Base-by-base conservation (phyloP, 495 filamentous ascomycete species). In the Lophiostoma macrostomum region DNA sequence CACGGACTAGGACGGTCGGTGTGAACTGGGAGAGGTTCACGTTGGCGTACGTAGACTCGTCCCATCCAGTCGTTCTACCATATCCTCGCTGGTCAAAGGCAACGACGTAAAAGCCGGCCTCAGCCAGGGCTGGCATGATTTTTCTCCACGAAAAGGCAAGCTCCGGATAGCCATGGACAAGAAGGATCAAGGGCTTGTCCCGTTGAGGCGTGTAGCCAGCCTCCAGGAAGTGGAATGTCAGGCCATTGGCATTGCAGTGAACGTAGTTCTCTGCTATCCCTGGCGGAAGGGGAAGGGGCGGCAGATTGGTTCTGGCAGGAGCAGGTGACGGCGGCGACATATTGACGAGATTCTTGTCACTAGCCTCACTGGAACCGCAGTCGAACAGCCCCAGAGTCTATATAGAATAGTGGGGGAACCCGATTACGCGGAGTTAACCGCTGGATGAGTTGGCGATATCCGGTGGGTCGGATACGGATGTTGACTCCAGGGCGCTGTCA, bases 101-200 rank as follows among this genome's bases (percentile, higher is more conserved):
- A 4, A 86, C 77, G 46, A 80, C 80, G 65, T 82, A 73, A 66
- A 80, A 86, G 25, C 80, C 80, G 2, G 76, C 70, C 4, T 55
- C 64, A 8, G 83, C 78, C 19, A 88, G 65, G 2, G 65, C 42
- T 14, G 78, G 76, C 50, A 86, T 72, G 11, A 85, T 65, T 36
- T 81, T 79, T 47, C 83, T 80, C 83, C 83, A 86, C 27, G 83
- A 85, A 65, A 76, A 87, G 37, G 83, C 81, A 16, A 86, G 73
- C 59, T 87, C 83, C 6, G 83, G 82, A 56, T 77, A 86, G 18
- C 83, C 83, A 64, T 85, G 84, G 45, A 80, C 73, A 53, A 84
- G 78, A 16, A 86, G 65, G 25, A 88, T 67, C 37, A 86, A 74
- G 0, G 81, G 82, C 14, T 71, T 58, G 41, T 53, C 14, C 14